Evolutionary conservation across 768 basidiomycete species (phyloP).

Genomic region (Psilocybe cubensis): DNA sequence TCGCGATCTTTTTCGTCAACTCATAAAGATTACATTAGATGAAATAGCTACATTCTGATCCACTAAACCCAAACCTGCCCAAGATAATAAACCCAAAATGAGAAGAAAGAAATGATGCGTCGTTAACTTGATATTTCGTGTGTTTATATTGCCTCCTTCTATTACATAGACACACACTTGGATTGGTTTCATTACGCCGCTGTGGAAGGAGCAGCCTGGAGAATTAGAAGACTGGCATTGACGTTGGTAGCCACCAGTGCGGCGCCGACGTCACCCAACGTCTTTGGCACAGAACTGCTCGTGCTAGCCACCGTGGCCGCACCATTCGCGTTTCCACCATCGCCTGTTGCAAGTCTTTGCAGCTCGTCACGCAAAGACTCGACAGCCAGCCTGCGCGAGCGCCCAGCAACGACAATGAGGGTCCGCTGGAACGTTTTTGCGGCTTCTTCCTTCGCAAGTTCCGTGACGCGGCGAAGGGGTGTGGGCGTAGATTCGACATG

Average conservation of each 20-base stretch:
- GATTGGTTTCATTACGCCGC: neutral
- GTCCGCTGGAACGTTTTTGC: conserved; percentile 37
- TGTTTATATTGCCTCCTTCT: too few relatives aligned
- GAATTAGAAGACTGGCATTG: conserved; percentile 53
- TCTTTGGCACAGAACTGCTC: conserved; percentile 64
- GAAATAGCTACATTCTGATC: neutral
- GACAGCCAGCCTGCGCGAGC: conserved; percentile 71
- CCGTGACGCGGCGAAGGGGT: conserved; percentile 61
- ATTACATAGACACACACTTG: neutral
- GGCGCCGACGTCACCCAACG: conserved; percentile 76
- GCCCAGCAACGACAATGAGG: conserved; percentile 69
- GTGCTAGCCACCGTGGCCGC: conserved; percentile 25
- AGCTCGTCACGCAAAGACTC: conserved; percentile 67
- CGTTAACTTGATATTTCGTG: too few relatives aligned
- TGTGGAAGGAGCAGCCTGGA: conserved; percentile 46
- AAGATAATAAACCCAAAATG: neutral
- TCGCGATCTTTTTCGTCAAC: too few relatives aligned
- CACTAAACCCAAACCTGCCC: neutral
- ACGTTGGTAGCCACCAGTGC: conserved; percentile 61
- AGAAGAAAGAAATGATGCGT: neutral
- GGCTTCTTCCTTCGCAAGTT: conserved; percentile 39
- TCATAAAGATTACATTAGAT: neutral
- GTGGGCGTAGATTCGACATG: conserved; percentile 45
- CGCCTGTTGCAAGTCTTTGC: conserved; percentile 44
- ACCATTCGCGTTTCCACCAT: conserved; percentile 21